A percentile compares a stretch with the other conserved stretches of the same genome.
Evolutionary conservation across 352 stramenopile species (phyloP).

Genomic region (Globisporangium uncinulatum): DNA sequence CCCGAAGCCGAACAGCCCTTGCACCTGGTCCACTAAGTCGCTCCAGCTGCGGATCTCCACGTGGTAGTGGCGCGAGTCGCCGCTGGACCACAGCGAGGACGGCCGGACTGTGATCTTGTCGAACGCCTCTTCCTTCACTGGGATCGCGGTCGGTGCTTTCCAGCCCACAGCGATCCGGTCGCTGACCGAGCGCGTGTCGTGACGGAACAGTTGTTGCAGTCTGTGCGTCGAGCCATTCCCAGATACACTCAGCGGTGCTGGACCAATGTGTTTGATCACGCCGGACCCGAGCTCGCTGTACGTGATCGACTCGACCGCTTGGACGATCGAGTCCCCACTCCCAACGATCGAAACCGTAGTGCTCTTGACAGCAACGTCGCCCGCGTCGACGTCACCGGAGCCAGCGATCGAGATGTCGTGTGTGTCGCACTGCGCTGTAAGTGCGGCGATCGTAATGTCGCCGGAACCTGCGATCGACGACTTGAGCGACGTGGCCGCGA

Average conservation of each 20-base stretch:
- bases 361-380: slow-evolving; percentile 14
- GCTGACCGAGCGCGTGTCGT: slow-evolving; percentile 1
- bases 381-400: slow-evolving; percentile 17
- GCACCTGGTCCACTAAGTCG: slow-evolving; percentile 4
- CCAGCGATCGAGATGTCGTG: slow-evolving; percentile 18
- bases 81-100: background rate
- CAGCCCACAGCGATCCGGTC: slow-evolving; percentile 4
- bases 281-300: slow-evolving; percentile 15
- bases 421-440: slow-evolving; percentile 3
- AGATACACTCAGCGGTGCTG: slow-evolving; percentile 4
- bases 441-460: slow-evolving; percentile 15
- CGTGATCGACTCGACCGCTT: slow-evolving; percentile 7
- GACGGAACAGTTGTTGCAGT: slow-evolving; percentile 1
- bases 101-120: slow-evolving; percentile 3
- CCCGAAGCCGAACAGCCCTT: slow-evolving; percentile 7
- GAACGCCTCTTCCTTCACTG: slow-evolving; percentile 11
- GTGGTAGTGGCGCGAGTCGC: background rate
- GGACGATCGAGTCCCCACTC: slow-evolving; percentile 16
- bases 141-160: slow-evolving; percentile 4
- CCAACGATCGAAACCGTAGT: slow-evolving; percentile 12
- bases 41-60: slow-evolving; percentile 13
- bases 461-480: slow-evolving; percentile 18
- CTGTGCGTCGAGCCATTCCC: slow-evolving; percentile 2
- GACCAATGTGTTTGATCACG: slow-evolving; percentile 11
- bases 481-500: slow-evolving; percentile 11